These are phyloP conservation scores for Mycena alexandri DNA, from an alignment of 768 basidiomycete species.

Conservation along the genomic window DNA sequence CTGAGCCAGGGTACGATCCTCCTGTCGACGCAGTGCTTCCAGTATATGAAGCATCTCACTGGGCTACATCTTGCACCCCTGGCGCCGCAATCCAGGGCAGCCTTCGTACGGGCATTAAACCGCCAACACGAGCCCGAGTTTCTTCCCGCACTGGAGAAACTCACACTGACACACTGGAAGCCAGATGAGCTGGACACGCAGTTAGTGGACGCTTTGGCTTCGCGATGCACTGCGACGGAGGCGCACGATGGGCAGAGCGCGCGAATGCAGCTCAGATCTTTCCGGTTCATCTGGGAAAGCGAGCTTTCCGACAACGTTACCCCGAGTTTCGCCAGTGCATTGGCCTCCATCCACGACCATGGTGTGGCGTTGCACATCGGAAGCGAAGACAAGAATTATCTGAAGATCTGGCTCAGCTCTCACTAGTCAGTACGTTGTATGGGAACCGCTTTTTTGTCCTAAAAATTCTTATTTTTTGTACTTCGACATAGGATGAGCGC, in stretches of 20 bases:
- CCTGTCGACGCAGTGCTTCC: not conserved
- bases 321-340: not conserved
- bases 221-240: not conserved
- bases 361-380: not conserved
- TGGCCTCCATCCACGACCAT: not conserved
- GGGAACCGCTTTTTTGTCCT: no score
- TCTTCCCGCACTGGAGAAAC: slow-evolving; percentile 8
- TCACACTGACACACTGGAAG: slow-evolving; percentile 5
- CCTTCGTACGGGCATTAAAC: slow-evolving; percentile 3
- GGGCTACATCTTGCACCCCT: not conserved
- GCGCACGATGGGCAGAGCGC: not conserved
- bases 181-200: not conserved
- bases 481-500: no score
- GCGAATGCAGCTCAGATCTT: not conserved
- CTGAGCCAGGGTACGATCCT: no score
- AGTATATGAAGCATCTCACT: slow-evolving; percentile 4
- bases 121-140: not conserved
- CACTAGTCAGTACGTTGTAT: no score
- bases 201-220: slow-evolving; percentile 7
- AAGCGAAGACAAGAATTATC: no score
- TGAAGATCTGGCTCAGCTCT: no score
- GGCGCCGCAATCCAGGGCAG: not conserved
- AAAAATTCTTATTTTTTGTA: no score
- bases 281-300: not conserved
- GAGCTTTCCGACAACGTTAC: no score